Percentiles rank a stretch among this genome's conserved stretches.
These are phyloP conservation scores for Isatis lusitanica DNA, from an alignment of 441 rosid genomes.

Conservation along the genomic window DNA sequence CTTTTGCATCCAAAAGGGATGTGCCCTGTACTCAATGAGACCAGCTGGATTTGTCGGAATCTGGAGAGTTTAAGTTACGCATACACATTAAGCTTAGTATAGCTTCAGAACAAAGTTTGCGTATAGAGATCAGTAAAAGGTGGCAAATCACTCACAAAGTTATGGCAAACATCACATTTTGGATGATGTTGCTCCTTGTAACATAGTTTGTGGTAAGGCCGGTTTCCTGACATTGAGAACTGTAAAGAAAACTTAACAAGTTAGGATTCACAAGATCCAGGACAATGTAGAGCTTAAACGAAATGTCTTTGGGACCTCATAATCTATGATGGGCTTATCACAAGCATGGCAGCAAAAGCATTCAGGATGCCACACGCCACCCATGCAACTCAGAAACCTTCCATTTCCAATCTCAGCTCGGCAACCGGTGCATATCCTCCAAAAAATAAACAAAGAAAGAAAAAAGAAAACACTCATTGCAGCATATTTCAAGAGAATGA, in stretches of 20 bases:
- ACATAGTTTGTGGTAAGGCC: slow-evolving; percentile 85
- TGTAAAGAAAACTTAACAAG: slow-evolving; percentile 30
- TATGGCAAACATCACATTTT: slow-evolving; percentile 83
- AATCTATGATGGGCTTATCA: slow-evolving; percentile 74
- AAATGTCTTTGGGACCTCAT: slow-evolving; percentile 55
- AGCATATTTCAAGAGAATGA: neutral
- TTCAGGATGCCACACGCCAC: slow-evolving; percentile 92
- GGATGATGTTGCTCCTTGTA: slow-evolving; percentile 84
- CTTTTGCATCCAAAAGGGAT: slow-evolving; percentile 91
- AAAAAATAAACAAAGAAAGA: neutral
- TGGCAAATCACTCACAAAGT: slow-evolving; percentile 60
- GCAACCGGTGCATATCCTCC: slow-evolving; percentile 89
- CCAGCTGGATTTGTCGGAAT: slow-evolving; percentile 81
- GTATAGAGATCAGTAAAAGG: neutral
- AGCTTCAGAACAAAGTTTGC: neutral
- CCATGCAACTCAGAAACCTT: slow-evolving; percentile 80
- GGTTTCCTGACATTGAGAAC: slow-evolving; percentile 82
- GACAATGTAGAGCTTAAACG: neutral
- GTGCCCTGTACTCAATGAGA: slow-evolving; percentile 85
- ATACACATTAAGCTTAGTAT: slow-evolving; percentile 15
- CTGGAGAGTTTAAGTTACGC: slow-evolving; percentile 40
- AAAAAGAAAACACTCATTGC: neutral
- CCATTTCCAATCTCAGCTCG: slow-evolving; percentile 80
- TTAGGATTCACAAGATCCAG: slow-evolving; percentile 12
- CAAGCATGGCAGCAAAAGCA: slow-evolving; percentile 87